These are phyloP conservation scores for Strobilomyces echinocephalus DNA, from an alignment of 768 basidiomycete species.

Conservation along the genomic window DNA sequence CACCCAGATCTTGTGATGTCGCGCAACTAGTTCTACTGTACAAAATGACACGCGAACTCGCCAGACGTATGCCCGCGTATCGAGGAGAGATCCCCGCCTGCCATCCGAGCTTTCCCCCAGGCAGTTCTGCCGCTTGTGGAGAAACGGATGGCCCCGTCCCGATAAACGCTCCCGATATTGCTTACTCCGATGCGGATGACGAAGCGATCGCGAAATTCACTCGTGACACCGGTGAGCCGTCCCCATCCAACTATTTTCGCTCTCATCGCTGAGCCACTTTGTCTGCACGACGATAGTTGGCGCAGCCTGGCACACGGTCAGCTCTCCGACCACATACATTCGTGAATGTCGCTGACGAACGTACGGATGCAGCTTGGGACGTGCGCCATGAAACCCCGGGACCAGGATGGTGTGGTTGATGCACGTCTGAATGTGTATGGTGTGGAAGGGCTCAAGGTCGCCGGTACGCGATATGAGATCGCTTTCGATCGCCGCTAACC, in stretches of 20 bases:
- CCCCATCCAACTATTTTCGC: neutral
- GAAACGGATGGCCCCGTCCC: conserved; percentile 18
- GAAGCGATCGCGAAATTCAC: conserved; percentile 27
- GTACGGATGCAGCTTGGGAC: conserved; percentile 48
- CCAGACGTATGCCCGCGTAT: conserved; percentile 45
- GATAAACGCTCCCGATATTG: conserved; percentile 29
- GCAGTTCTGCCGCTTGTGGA: conserved; percentile 26
- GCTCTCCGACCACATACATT: neutral
- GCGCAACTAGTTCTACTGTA: conserved; percentile 34
- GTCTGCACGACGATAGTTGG: no score
- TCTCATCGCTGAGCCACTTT: neutral
- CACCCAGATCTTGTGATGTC: conserved; percentile 12
- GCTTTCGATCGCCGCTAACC: no score
- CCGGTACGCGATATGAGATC: conserved; percentile 35
- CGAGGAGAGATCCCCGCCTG: conserved; percentile 15
- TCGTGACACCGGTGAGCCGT: conserved; percentile 15
- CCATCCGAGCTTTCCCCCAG: conserved; percentile 29
- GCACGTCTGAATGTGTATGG: conserved; percentile 58
- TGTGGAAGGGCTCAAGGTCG: conserved; percentile 53
- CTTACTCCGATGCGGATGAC: conserved; percentile 34
- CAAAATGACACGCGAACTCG: conserved; percentile 51
- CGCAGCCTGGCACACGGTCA: conserved; percentile 16
- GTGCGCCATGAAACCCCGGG: conserved; percentile 63
- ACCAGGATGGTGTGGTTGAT: conserved; percentile 60
- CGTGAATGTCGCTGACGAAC: neutral